phyloP scores from a whole-genome alignment of 169 alveolate species.

The Perkinsus chesapeaki region DNA sequence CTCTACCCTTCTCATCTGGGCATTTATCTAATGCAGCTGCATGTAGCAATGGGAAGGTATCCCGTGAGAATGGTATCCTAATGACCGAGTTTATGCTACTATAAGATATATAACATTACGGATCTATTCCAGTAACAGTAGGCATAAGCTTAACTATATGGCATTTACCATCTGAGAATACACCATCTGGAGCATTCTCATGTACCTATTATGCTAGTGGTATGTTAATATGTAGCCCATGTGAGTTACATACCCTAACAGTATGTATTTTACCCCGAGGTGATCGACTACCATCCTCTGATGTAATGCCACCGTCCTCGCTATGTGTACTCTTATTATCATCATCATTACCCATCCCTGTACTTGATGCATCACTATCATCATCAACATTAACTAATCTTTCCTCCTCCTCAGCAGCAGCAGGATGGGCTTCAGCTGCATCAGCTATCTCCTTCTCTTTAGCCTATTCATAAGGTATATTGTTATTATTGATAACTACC shows the following conservation, averaged over 20 bases:
- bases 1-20: not conserved
- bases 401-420: not conserved
- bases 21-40: not conserved
- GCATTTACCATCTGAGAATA: not conserved
- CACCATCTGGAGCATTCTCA: not conserved
- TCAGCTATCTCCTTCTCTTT: not conserved
- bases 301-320: not conserved
- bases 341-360: not conserved
- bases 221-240: not conserved
- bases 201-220: not conserved
- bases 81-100: not conserved
- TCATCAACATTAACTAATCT: not conserved
- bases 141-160: not conserved
- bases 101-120: not conserved
- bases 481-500: not conserved
- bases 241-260: not conserved
- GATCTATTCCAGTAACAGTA: not conserved
- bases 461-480: not conserved
- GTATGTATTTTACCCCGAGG: not conserved
- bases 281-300: not conserved
- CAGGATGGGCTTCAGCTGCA: too few relatives aligned
- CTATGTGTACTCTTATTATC: not conserved
- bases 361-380: not conserved
- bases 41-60: not conserved
- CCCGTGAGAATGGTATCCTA: not conserved